Evolutionary conservation across 495 filamentous ascomycete genomes (phyloP).

Genomic region (Astrocystis sublimbata): DNA sequence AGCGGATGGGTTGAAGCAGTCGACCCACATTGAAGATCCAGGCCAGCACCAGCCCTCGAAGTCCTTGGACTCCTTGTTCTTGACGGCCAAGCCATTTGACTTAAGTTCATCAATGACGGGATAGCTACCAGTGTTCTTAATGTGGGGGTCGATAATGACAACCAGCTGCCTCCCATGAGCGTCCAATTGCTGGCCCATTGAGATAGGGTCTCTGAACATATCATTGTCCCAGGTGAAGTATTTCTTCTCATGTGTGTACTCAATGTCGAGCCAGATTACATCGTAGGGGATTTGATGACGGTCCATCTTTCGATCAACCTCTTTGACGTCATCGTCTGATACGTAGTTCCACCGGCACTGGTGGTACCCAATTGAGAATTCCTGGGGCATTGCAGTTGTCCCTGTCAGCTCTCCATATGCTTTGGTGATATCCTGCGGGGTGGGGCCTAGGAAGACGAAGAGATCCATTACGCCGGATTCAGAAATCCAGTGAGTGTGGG

Average conservation of each 20-base stretch:
- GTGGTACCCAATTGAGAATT: slow-evolving; percentile 91
- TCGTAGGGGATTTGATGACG: slow-evolving; percentile 94
- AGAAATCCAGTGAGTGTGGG: slow-evolving; percentile 95
- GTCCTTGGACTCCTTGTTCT: slow-evolving; percentile 84
- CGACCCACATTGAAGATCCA: slow-evolving; percentile 92
- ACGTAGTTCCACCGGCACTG: slow-evolving; percentile 99
- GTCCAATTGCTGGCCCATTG: slow-evolving; percentile 85
- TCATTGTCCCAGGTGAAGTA: slow-evolving; percentile 96
- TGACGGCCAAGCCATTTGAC: slow-evolving; percentile 75
- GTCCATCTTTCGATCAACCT: slow-evolving; percentile 95
- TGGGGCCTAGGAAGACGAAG: slow-evolving; percentile 91
- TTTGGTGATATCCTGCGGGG: slow-evolving; percentile 74
- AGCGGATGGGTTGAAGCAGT: slow-evolving; percentile 87
- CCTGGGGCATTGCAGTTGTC: slow-evolving; percentile 85
- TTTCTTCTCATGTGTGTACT: slow-evolving; percentile 93
- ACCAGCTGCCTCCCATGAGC: slow-evolving; percentile 86
- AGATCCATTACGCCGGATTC: slow-evolving; percentile 87
- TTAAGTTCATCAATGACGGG: slow-evolving; percentile 75
- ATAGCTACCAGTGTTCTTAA: slow-evolving; percentile 86
- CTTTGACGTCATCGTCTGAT: slow-evolving; percentile 92
- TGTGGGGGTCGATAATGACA: slow-evolving; percentile 93
- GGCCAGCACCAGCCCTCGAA: slow-evolving; percentile 99
- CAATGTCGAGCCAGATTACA: slow-evolving; percentile 97
- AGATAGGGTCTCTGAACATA: slow-evolving; percentile 79
- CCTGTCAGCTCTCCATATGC: slow-evolving; percentile 91